Conservation (phyloP, 805 yeast genomes). For the Nakazawaea wyomingensis region DNA sequence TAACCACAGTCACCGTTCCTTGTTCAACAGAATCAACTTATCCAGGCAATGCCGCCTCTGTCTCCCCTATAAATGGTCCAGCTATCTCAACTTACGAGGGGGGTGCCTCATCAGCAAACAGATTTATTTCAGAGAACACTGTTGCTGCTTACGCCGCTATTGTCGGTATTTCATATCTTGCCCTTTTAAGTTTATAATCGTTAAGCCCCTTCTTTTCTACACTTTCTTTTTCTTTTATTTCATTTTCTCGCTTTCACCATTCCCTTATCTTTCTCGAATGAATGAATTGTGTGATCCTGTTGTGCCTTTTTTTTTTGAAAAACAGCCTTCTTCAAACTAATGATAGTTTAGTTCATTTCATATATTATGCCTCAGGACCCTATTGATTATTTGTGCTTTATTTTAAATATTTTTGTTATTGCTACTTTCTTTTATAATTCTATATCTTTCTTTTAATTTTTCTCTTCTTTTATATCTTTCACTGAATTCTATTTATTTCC, state of each 20-base stretch:
- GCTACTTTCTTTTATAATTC: too few species aligned
- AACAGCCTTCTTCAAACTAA: too few species aligned
- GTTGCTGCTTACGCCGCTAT: constrained; percentile 3
- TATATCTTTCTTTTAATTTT: too few species aligned
- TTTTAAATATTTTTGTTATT: too few species aligned
- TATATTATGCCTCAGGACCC: too few species aligned
- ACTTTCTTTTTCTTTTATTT: too few species aligned
- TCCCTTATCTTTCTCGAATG: too few species aligned
- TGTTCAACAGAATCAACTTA: neutral
- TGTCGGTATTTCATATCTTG: constrained; percentile 3
- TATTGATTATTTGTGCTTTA: too few species aligned
- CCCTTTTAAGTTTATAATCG: constrained; percentile 5
- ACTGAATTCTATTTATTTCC: too few species aligned
- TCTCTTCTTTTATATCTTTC: too few species aligned
- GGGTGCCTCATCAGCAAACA: constrained; percentile 8
- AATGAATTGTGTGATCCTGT: too few species aligned
- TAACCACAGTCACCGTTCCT: neutral
- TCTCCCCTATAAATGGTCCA: constrained; percentile 1
- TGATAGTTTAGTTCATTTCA: neutral
- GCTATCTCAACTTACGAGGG: constrained; percentile 11
- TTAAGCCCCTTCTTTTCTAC: neutral
- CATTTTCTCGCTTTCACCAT: neutral
- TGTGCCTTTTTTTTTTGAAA: too few species aligned
- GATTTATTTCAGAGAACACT: neutral
- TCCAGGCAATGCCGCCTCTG: neutral